Percentiles rank a stretch among this genome's conserved stretches.
Evolutionary conservation across 2,329 filamentous ascomycete genomes (phyloP).

Genomic region (Thielaviopsis punctulata): DNA sequence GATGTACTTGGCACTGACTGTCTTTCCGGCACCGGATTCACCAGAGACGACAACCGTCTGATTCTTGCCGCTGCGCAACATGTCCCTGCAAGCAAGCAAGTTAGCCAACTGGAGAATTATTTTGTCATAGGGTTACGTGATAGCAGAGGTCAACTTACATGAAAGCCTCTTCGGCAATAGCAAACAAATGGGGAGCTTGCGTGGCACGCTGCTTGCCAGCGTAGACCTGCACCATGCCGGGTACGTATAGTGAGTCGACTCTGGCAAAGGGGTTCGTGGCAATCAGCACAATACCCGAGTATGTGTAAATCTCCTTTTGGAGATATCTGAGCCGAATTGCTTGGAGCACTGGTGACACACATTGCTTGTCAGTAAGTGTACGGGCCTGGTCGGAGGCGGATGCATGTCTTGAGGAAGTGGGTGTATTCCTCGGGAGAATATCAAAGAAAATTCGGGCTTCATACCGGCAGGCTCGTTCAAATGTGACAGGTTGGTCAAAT

Average conservation of each 20-base stretch:
- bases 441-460: conserved; percentile 14
- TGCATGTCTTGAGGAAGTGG: background rate
- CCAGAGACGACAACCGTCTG: conserved; percentile 99
- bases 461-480: conserved; percentile 93
- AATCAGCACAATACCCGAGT: conserved; percentile 96
- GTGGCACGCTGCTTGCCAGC: conserved; percentile 92
- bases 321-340: conserved; percentile 92
- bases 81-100: conserved; percentile 45
- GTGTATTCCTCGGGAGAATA: background rate
- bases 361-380: background rate
- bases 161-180: conserved; percentile 96
- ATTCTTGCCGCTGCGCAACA: conserved; percentile 89
- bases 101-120: too few species aligned
- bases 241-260: conserved; percentile 94
- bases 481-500: conserved; percentile 92
- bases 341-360: conserved; percentile 55
- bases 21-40: conserved; percentile 97
- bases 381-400: too few species aligned
- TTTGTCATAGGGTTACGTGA: conserved; percentile 22
- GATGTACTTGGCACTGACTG: conserved; percentile 98
- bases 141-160: conserved; percentile 41
- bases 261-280: conserved; percentile 95
- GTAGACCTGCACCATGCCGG: conserved; percentile 99
- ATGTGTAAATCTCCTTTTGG: conserved; percentile 99
- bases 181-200: conserved; percentile 93